A percentile compares a stretch with the other conserved stretches of the same genome.
phyloP scores from a whole-genome alignment of 768 basidiomycete species.

The Termitomyces sp. region DNA sequence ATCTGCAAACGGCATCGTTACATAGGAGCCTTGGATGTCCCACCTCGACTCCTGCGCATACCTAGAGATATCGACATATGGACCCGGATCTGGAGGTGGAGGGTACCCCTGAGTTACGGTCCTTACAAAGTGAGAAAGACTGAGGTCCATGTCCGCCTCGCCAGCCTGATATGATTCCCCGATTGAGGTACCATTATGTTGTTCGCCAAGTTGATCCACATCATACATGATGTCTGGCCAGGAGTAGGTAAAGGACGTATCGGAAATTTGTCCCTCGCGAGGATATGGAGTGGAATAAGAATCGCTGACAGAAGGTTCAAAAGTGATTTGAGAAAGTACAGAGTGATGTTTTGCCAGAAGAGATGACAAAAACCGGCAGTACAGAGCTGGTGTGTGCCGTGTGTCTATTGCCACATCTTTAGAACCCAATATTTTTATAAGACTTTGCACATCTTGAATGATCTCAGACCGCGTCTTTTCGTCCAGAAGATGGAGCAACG shows the following conservation, averaged over 20 bases:
- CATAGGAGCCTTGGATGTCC: conserved; percentile 1
- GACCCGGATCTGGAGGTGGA: conserved; percentile 3
- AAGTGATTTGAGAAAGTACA: conserved; percentile 1
- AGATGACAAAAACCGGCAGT: conserved; percentile 49
- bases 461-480: conserved; percentile 34
- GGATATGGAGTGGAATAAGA: conserved; percentile 15
- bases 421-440: conserved; percentile 42
- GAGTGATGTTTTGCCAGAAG: conserved; percentile 34
- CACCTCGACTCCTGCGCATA: conserved; percentile 2
- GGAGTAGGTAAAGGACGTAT: conserved; percentile 26
- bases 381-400: conserved; percentile 50
- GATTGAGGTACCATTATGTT: neutral
- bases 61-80: neutral
- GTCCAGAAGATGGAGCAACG: conserved; percentile 36
- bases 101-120: conserved; percentile 23
- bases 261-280: conserved; percentile 15
- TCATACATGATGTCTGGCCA: conserved; percentile 38
- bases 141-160: conserved; percentile 42
- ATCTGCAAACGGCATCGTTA: conserved; percentile 6
- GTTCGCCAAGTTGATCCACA: neutral
- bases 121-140: conserved; percentile 37
- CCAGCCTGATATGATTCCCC: conserved; percentile 5
- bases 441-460: conserved; percentile 31
- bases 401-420: conserved; percentile 48
- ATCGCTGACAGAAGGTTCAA: conserved; percentile 5